Base-by-base conservation (phyloP, 768 basidiomycete species). In the Cyclocybe aegerita region DNA sequence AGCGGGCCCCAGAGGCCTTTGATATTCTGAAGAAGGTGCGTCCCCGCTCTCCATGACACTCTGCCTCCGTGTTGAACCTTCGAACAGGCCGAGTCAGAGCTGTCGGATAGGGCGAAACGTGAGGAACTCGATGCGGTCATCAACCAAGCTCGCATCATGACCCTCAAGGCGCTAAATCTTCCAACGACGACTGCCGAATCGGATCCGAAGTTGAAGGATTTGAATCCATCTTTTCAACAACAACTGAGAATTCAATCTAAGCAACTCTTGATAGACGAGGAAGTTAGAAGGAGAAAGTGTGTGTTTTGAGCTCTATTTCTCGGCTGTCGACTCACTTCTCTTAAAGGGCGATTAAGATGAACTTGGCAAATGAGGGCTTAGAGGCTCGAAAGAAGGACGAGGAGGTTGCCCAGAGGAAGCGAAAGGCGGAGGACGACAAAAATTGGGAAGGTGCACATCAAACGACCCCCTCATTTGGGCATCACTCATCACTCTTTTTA, bases 361-460 rank as follows among this genome's bases (percentile, higher is more conserved):
- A 92, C 63, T 68, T 94, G 48, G 92, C 92, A 7, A 94, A 94
- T 58, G 92, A 94, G 66, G 93, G 93, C 3, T 72, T 94, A 4
- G 93, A 96, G 64, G 94, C 94, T n/a, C 79, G 86, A 60, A 90
- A 88, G 76, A 93, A 92, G 64, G 93, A 97, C 46, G 91, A 93
- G 50, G 94, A 94, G 58, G 77, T 88, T 9, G 69, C 76, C 16
- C 61, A 82, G 33, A 84, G 70, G 71, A 96, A 96, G 67, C 79
- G 93, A 47, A 96, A 96, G 69, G 87, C 79, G 1, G 92, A 95
- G 58, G 90, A 94, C 5, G 91, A 95, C 59, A 88, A 85, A 59
- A 71, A 67, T 17, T 97, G 93, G 93, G 93, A 96, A 76, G 91
- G 93, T 93, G 56, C 34, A 70, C 60, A 7, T 39, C 15, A 33